Conservation (phyloP, 2,329 filamentous ascomycete species). For the Coniella vitis region DNA sequence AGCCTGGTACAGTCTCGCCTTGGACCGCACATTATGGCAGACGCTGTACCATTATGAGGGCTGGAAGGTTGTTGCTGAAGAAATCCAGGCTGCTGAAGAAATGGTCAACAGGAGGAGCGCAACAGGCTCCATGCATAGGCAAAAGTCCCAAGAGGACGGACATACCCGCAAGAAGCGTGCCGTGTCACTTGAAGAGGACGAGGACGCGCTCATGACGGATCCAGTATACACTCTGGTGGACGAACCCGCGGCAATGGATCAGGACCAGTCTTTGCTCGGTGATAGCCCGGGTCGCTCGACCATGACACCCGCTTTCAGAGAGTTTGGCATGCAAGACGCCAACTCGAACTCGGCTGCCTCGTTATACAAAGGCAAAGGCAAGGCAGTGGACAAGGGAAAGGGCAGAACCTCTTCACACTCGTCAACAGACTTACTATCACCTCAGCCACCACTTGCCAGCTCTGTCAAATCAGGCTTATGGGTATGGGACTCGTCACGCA, state of each 20-base stretch:
- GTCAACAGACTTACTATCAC: conserved; percentile 1
- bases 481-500: conserved; percentile 42
- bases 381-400: conserved; percentile 28
- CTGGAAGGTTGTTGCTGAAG: conserved; percentile 65
- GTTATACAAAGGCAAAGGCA: conserved; percentile 24
- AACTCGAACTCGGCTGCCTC: conserved; percentile 23
- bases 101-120: conserved; percentile 41
- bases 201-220: conserved; percentile 38
- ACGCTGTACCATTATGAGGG: conserved; percentile 77
- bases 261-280: conserved; percentile 20
- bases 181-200: conserved; percentile 39
- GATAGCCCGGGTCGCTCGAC: conserved; percentile 15
- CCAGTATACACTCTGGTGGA: conserved; percentile 22
- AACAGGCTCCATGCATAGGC: conserved; percentile 33
- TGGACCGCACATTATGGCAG: conserved; percentile 84
- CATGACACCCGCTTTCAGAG: conserved; percentile 22
- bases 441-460: neutral
- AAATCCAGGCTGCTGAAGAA: conserved; percentile 62
- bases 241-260: conserved; percentile 21
- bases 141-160: conserved; percentile 39
- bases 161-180: conserved; percentile 50
- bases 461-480: conserved; percentile 38
- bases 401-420: conserved; percentile 20
- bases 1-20: conserved; percentile 72
- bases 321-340: conserved; percentile 29